A percentile compares a stretch with the other conserved stretches of the same genome.
Evolutionary conservation across 129 eudicot species (phyloP).

Genomic region (Solidago caesia): DNA sequence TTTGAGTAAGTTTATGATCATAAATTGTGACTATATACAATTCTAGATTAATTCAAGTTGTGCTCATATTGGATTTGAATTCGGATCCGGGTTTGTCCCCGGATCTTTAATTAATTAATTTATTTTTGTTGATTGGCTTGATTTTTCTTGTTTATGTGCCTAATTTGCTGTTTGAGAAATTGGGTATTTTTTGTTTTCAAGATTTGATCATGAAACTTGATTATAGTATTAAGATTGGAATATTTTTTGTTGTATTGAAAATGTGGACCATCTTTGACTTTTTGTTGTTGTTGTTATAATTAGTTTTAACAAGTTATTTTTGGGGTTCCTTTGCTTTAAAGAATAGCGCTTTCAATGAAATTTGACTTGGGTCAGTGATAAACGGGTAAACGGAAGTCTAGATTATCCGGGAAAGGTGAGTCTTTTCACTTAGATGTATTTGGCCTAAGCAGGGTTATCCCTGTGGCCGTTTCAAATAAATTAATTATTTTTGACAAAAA

Average conservation of each 20-base stretch:
- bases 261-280: constrained; percentile 5
- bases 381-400: background rate
- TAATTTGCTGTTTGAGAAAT: background rate
- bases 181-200: constrained; percentile 7
- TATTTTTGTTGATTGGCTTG: background rate
- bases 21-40: background rate
- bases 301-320: background rate
- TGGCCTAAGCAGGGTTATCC: no score
- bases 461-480: no score
- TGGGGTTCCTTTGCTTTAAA: background rate
- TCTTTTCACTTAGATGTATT: no score
- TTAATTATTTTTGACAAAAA: no score
- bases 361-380: background rate
- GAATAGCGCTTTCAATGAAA: constrained; percentile 2
- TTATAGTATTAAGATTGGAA: background rate
- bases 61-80: background rate
- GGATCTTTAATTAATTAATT: no score
- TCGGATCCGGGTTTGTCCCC: background rate
- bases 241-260: background rate
- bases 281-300: background rate
- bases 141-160: background rate
- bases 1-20: constrained; percentile 10
- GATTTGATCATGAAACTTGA: constrained; percentile 8
- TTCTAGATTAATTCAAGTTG: background rate
- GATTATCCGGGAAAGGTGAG: no score